A percentile compares a stretch with the other conserved stretches of the same genome.
These are phyloP conservation scores for Coprinopsis strossmayeri DNA, from an alignment of 768 basidiomycete genomes.

Conservation along the genomic window DNA sequence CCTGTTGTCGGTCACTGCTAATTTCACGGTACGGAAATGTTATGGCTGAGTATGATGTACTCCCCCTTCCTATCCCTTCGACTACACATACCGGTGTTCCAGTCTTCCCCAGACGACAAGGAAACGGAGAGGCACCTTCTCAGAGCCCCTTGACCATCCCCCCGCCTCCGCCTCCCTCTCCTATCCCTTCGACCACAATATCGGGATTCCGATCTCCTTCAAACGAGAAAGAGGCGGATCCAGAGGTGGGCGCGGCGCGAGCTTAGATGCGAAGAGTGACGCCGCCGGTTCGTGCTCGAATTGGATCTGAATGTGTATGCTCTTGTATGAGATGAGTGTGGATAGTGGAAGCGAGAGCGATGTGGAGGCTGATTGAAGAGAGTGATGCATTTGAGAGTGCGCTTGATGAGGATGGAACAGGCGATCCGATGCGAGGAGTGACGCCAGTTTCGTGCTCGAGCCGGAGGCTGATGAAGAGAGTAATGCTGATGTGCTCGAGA, in stretches of 20 bases:
- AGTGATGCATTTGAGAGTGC: too few species aligned
- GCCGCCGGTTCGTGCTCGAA: background rate
- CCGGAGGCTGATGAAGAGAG: too few species aligned
- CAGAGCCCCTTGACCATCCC: background rate
- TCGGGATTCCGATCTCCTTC: too few species aligned
- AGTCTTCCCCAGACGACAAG: too few species aligned
- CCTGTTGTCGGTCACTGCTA: too few species aligned
- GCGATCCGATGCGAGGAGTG: too few species aligned
- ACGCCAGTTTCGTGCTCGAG: too few species aligned
- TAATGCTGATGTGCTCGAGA: slow-evolving; percentile 3
- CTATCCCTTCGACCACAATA: background rate
- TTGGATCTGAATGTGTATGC: background rate
- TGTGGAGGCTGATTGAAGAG: slow-evolving; percentile 1
- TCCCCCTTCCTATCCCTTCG: too few species aligned
- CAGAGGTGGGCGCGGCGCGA: background rate
- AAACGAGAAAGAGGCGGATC: background rate
- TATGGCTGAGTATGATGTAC: too few species aligned
- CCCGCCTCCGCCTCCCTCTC: background rate
- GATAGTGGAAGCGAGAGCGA: slow-evolving; percentile 6
- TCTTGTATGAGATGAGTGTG: background rate
- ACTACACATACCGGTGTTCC: too few species aligned
- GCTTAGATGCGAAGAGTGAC: background rate
- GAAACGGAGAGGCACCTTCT: background rate
- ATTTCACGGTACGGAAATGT: too few species aligned
- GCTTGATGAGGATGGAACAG: too few species aligned